Conservation (phyloP, 2,329 filamentous ascomycete genomes). For the Venturiaceae sp. region DNA sequence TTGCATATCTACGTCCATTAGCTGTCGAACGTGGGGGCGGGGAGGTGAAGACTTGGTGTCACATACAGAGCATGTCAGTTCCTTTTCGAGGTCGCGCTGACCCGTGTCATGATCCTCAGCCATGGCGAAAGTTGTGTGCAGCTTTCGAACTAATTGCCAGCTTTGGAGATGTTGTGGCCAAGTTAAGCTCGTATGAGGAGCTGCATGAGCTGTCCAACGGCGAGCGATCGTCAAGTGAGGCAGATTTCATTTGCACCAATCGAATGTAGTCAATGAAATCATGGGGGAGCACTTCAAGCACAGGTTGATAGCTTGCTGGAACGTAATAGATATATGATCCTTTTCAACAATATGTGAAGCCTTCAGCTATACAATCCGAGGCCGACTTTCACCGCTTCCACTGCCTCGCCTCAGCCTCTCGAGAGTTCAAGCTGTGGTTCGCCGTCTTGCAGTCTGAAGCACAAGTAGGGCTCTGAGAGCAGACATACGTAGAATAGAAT, state of each 20-base stretch:
- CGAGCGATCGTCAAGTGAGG: not conserved
- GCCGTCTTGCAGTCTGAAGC: not conserved
- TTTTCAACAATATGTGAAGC: too few relatives aligned
- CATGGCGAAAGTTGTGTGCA: constrained; percentile 6
- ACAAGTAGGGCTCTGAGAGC: not conserved
- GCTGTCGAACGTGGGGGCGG: constrained; percentile 1
- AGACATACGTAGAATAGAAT: not conserved
- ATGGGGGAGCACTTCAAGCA: not conserved
- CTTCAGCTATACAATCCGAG: not conserved
- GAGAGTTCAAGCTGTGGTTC: not conserved
- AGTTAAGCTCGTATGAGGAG: not conserved
- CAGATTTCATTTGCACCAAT: not conserved
- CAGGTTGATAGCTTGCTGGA: too few relatives aligned
- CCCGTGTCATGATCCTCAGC: constrained; percentile 19
- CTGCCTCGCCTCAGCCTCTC: not conserved
- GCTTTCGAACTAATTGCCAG: constrained; percentile 6
- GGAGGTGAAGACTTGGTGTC: constrained; percentile 7
- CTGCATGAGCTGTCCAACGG: constrained; percentile 2
- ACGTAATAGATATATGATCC: too few relatives aligned
- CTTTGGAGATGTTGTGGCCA: not conserved
- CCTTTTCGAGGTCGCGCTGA: constrained; percentile 70
- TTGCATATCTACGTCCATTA: constrained; percentile 69
- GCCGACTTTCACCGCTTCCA: not conserved
- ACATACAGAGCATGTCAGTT: constrained; percentile 89
- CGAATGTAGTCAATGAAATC: not conserved